These are phyloP conservation scores for Pseudogymnoascus sp. DNA, from an alignment of 2,329 filamentous ascomycete species.

Conservation along the genomic window DNA sequence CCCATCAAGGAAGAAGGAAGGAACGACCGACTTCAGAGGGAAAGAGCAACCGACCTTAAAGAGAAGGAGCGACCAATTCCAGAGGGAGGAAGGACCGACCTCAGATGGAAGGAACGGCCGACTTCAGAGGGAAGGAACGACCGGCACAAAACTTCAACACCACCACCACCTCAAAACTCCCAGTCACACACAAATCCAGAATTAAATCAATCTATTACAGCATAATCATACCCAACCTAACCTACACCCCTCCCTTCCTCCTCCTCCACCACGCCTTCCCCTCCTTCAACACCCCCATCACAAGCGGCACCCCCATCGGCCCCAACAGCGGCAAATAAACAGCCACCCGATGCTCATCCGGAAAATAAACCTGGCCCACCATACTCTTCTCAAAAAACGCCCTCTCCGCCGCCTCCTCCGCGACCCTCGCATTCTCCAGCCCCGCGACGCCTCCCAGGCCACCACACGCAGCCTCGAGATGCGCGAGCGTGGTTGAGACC, in stretches of 20 bases:
- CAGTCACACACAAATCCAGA: background rate
- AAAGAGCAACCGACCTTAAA: background rate
- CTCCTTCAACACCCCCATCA: slow-evolving; percentile 79
- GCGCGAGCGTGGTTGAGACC: slow-evolving; percentile 68
- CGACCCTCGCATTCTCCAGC: slow-evolving; percentile 70
- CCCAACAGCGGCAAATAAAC: slow-evolving; percentile 90
- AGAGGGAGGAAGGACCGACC: no score
- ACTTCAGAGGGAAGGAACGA: background rate
- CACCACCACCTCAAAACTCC: background rate
- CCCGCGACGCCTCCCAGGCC: slow-evolving; percentile 58
- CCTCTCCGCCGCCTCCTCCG: slow-evolving; percentile 80
- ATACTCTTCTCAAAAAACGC: slow-evolving; percentile 99
- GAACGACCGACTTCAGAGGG: no score
- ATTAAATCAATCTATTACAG: slow-evolving; percentile 1
- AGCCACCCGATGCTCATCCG: slow-evolving; percentile 95
- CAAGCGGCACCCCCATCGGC: slow-evolving; percentile 78
- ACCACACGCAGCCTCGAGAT: slow-evolving; percentile 68
- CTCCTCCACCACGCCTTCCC: slow-evolving; percentile 41
- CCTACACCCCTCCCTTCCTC: slow-evolving; percentile 12
- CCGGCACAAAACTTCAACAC: background rate
- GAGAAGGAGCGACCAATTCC: background rate
- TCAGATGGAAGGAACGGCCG: no score
- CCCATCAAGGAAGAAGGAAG: no score
- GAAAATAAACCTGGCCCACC: slow-evolving; percentile 98
- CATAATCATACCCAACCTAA: background rate